These are phyloP conservation scores for Trichosporon faecale DNA, from an alignment of 1,284 basidiomycete species.

Conservation along the genomic window DNA sequence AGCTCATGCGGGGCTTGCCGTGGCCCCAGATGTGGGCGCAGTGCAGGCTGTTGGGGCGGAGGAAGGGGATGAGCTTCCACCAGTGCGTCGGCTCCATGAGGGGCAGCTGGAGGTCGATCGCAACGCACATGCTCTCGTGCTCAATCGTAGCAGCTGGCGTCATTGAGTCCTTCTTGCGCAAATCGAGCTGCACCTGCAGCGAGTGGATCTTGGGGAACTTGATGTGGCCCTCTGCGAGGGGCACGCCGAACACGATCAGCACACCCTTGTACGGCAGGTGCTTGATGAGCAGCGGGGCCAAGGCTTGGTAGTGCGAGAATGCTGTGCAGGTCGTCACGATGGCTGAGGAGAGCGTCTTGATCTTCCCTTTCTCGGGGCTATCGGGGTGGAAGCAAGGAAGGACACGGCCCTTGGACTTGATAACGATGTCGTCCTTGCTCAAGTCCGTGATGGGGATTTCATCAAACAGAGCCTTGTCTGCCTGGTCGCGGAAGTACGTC, in stretches of 20 bases:
- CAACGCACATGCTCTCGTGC: neutral
- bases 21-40: neutral
- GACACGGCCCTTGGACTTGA: neutral
- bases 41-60: neutral
- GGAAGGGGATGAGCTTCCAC: neutral
- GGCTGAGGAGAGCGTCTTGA: neutral
- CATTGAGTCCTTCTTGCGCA: neutral
- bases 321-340: neutral
- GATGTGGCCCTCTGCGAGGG: neutral
- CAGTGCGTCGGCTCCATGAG: neutral
- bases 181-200: neutral
- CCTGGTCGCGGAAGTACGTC: neutral
- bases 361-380: neutral
- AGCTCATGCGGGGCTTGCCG: neutral
- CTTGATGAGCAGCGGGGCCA: neutral
- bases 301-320: neutral
- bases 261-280: neutral
- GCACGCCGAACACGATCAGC: neutral
- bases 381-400: neutral
- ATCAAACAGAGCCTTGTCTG: neutral
- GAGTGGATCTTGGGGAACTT: neutral
- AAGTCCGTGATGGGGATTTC: neutral
- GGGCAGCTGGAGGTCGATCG: neutral
- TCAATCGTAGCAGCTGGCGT: neutral
- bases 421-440: neutral